These are phyloP conservation scores for Eucalyptus brandiana DNA, from an alignment of 345 rosid genomes.

Conservation along the genomic window DNA sequence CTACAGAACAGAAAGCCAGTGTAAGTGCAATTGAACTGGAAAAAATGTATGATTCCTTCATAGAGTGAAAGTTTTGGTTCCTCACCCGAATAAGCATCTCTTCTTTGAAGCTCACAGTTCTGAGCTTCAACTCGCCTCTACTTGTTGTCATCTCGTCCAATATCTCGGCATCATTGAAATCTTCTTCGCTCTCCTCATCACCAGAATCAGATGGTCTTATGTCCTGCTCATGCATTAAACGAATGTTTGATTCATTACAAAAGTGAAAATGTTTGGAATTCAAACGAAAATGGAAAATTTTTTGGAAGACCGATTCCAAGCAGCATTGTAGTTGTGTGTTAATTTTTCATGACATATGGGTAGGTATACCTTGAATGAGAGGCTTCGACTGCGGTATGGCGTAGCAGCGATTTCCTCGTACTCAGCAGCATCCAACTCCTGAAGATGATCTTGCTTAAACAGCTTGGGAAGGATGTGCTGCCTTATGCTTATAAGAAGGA, in stretches of 20 bases:
- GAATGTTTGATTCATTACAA: background rate
- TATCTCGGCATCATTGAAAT: conserved; percentile 61
- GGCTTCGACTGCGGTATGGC: conserved; percentile 28
- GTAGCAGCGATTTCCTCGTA: conserved; percentile 62
- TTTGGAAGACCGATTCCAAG: background rate
- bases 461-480: conserved; percentile 57
- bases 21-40: background rate
- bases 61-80: background rate
- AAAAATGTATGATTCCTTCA: background rate
- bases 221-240: conserved; percentile 13
- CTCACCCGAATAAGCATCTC: conserved; percentile 23
- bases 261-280: background rate
- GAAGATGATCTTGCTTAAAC: conserved; percentile 46
- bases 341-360: background rate
- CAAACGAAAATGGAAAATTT: background rate
- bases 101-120: conserved; percentile 45
- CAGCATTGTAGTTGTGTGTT: background rate
- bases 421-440: conserved; percentile 61
- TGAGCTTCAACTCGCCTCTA: conserved; percentile 68
- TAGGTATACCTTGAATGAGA: conserved; percentile 28
- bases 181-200: conserved; percentile 19
- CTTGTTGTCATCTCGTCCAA: conserved; percentile 68
- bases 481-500: conserved; percentile 54
- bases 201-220: conserved; percentile 1
- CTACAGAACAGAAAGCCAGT: conserved; percentile 5